Base-by-base conservation (phyloP, 2,329 filamentous ascomycete species). In the Domatiomyces globalis region DNA sequence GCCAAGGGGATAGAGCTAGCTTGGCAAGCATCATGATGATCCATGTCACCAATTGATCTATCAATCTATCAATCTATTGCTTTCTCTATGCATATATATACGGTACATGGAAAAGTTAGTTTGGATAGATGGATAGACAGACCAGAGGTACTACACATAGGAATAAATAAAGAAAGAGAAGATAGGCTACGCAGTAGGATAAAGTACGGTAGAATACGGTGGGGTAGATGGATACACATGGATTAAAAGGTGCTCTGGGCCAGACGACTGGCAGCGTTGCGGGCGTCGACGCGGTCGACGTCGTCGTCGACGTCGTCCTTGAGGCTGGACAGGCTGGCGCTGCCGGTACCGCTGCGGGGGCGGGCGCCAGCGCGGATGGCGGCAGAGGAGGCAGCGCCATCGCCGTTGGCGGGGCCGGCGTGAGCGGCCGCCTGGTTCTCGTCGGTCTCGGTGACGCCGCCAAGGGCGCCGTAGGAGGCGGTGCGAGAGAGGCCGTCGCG, bases 231-330 rank as follows among this genome's bases (percentile, higher is more conserved):
- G 33, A 39, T 15, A 39, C 15, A 15, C 10, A 15, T 15, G 12
- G 15, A 15, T 39, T 52, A 96, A 67, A 95, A 95, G 17, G 90
- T 95, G 73, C 89, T 95, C 59, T 88, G 86, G 46, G 90, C 92
- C 71, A 98, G 73, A 64, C 92, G 79, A 69, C 87, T 95, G 36
- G 92, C 92, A 49, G 92, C 92, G 70, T 96, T 98, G 67, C 86
- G 81, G 43, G 92, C 92, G 75, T 98, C 92, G 54, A 98, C 81
- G 50, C 89, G 79, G 68, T 98, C 92, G 62, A 95, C 88, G 62
- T 95, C 85, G 58, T 88, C 72, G 63, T 94, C 87, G 12, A 39
- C 33, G 63, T 92, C 87, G 63, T 90, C 85, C 55, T 76, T 73
- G 47, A 85, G 67, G 19, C 79, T 78, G 52, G 75, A 72, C 59